A percentile compares a stretch with the other conserved stretches of the same genome.
phyloP scores from a whole-genome alignment of 805 yeast species.

The Yamadazyma takamatsuzukensis region DNA sequence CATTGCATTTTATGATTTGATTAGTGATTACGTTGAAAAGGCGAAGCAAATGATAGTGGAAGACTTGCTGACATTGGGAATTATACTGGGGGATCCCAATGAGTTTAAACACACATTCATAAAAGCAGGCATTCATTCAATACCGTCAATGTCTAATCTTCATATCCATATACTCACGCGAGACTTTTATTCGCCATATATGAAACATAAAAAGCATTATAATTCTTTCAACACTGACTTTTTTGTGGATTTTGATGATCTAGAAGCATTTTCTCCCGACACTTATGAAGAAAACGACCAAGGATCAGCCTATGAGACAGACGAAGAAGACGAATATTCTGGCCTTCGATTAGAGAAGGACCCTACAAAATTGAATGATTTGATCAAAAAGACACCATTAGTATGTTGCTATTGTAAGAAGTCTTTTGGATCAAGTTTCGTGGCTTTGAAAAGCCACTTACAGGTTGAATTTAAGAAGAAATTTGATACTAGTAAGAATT shows the following conservation, averaged over 20 bases:
- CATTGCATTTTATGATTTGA: conserved; percentile 20
- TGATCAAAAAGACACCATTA: conserved; percentile 20
- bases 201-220: conserved; percentile 66
- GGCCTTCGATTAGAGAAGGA: conserved; percentile 3
- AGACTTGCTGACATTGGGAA: conserved; percentile 15
- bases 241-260: conserved; percentile 51
- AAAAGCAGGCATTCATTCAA: conserved; percentile 62
- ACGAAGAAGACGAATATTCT: background rate
- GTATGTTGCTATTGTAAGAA: conserved; percentile 24
- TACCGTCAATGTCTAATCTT: conserved; percentile 65
- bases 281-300: too few species aligned
- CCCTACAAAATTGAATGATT: conserved; percentile 7
- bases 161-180: conserved; percentile 71
- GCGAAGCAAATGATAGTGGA: conserved; percentile 30
- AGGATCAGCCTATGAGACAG: conserved; percentile 4
- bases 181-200: conserved; percentile 51
- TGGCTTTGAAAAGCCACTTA: conserved; percentile 26
- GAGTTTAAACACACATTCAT: conserved; percentile 29
- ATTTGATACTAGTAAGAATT: conserved; percentile 13
- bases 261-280: conserved; percentile 31
- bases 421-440: conserved; percentile 22
- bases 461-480: conserved; percentile 18
- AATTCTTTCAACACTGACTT: conserved; percentile 67
- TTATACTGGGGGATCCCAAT: background rate
- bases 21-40: conserved; percentile 31